These are phyloP conservation scores for Cupressus sempervirens DNA, from an alignment of 75 land plant genomes.

Conservation along the genomic window DNA sequence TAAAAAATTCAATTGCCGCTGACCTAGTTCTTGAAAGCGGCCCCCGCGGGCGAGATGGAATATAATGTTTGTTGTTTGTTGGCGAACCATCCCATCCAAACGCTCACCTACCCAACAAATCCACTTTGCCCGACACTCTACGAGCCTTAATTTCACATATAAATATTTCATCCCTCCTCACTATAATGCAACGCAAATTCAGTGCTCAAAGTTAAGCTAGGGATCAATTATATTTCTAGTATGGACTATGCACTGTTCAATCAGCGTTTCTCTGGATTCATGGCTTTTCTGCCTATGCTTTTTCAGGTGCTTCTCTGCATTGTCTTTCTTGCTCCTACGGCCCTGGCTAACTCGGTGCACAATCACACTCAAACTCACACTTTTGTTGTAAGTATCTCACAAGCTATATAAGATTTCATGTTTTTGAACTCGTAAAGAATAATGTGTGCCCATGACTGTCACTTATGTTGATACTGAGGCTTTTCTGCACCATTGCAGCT, in stretches of 20 bases:
- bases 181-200: background rate
- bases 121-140: background rate
- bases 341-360: background rate
- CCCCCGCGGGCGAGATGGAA: background rate
- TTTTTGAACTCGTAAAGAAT: background rate
- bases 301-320: background rate
- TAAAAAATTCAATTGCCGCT: no score
- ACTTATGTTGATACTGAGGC: no score
- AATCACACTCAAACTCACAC: no score
- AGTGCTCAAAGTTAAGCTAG: no score
- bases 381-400: background rate
- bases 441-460: background rate
- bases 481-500: conserved; percentile 9
- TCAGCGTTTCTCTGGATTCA: background rate
- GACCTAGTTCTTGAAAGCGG: background rate
- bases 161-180: background rate
- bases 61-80: no score
- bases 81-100: background rate
- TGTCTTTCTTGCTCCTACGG: background rate
- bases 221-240: background rate
- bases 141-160: background rate
- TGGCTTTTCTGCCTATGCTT: background rate
- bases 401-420: no score
- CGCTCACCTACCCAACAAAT: no score
- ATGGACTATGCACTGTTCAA: background rate